These are phyloP conservation scores for Anacardium occidentale DNA, from an alignment of 345 rosid genomes.

Conservation along the genomic window DNA sequence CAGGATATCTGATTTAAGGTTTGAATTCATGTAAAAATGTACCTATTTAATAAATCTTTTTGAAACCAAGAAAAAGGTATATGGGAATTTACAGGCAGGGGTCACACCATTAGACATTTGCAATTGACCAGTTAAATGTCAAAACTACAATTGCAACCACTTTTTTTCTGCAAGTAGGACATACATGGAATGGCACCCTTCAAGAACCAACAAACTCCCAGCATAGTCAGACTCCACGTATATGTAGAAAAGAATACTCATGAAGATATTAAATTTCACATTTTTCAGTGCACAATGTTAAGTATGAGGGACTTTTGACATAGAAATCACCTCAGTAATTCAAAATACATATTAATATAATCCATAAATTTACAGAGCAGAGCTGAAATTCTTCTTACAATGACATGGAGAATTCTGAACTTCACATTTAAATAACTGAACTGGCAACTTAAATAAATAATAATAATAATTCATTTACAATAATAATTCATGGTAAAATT, in stretches of 20 bases:
- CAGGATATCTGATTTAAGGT: not conserved
- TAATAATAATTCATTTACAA: not conserved
- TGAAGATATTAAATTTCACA: not conserved
- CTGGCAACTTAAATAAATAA: not conserved
- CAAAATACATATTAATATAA: not conserved
- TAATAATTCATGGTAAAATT: not conserved
- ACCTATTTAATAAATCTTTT: not conserved
- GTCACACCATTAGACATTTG: not conserved
- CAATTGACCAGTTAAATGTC: not conserved
- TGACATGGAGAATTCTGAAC: not conserved
- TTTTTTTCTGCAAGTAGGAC: not conserved
- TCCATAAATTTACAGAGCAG: not conserved
- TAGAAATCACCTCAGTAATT: too few relatives aligned
- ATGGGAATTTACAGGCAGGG: not conserved
- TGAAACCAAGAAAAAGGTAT: conserved; percentile 2
- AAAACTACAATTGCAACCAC: not conserved
- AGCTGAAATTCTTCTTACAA: not conserved
- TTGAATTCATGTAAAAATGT: not conserved
- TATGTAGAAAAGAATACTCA: not conserved
- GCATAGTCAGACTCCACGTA: not conserved
- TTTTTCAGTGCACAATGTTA: not conserved
- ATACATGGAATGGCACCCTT: not conserved
- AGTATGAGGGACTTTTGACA: not conserved
- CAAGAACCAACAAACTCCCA: not conserved
- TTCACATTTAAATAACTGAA: too few relatives aligned